Evolutionary conservation across 1,139 yeast genomes (phyloP), one percentile per base, ranked within the genome.

Genomic region (Zygosaccharomyces pseudobailii): DNA sequence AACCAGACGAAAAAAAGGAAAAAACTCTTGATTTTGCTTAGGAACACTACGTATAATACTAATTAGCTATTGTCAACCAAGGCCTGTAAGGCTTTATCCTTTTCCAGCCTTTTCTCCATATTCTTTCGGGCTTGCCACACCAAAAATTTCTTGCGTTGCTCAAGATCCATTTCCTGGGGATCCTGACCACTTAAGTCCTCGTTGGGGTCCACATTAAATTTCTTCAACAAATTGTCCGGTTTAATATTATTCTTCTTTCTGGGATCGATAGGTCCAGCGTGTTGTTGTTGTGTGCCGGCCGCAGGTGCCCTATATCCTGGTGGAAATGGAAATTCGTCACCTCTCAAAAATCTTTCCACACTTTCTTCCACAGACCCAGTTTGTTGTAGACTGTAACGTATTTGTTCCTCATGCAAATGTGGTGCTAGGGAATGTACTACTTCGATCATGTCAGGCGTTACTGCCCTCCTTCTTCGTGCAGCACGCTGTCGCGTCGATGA

Each of bases 351-450:
- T 45, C 82, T 73, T 48, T 88, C 87, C 20, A 89, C 81, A 0
- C 97, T 89, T 7, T 69, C 75, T 63, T 87, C 92, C 1, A 90
- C 90, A 5, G 86, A 82, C 0, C 95, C 95, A 0, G 94, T 78
- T 49, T 79, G 73, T 59, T 80, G 78, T 43, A 79, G 63, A 59
- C 81, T 87, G 51, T 73, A 70, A 50, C 78, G 71, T 51, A 90
- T 87, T 63, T 87, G 95, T n/a, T 77, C 86, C 6, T 69, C 75
- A 0, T 87, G 72, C 42, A 87, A 70, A 30, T 74, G 73, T 1
- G 97, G 97, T 0, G 89, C 96, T 52, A 90, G 73, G 24, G 89
- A 79, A 57, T 82, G 87, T 1, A 90, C 97, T 0, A 87, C 83
- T 55, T 86, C 94, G 42, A 90, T 74, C 97, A 90, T 90, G 53